Percentiles rank a stretch among this genome's conserved stretches.
Conservation (phyloP, 495 filamentous ascomycete species). For the Penicillium paxilli region DNA sequence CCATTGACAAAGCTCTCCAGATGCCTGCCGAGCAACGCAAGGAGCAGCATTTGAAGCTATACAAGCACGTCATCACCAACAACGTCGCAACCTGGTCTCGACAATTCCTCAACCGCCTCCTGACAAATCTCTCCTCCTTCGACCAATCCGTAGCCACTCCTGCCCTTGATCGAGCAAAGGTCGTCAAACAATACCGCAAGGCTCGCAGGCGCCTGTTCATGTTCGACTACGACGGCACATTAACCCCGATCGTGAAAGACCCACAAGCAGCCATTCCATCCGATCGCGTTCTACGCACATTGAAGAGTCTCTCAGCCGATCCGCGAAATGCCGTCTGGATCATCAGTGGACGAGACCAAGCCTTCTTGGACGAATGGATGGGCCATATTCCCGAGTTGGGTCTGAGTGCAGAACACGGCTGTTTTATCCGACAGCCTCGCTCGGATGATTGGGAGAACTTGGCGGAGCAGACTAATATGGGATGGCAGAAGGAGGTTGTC, state of each 20-base stretch:
- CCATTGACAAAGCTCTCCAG: slow-evolving; percentile 75
- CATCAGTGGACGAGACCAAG: slow-evolving; percentile 88
- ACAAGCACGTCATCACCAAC: slow-evolving; percentile 77
- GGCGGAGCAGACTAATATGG: slow-evolving; percentile 79
- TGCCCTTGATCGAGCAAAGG: slow-evolving; percentile 66
- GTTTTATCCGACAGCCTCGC: slow-evolving; percentile 81
- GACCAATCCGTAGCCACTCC: slow-evolving; percentile 77
- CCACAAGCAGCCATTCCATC: slow-evolving; percentile 85
- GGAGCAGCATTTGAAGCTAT: slow-evolving; percentile 56
- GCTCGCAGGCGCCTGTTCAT: slow-evolving; percentile 82
- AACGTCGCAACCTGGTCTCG: slow-evolving; percentile 83
- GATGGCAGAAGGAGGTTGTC: slow-evolving; percentile 80
- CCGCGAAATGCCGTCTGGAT: slow-evolving; percentile 92
- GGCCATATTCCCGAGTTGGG: slow-evolving; percentile 83
- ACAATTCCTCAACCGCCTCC: slow-evolving; percentile 70
- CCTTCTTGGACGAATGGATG: slow-evolving; percentile 83
- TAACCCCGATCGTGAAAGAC: slow-evolving; percentile 93
- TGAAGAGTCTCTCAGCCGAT: slow-evolving; percentile 78
- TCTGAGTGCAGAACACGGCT: slow-evolving; percentile 92
- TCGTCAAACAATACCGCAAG: slow-evolving; percentile 70
- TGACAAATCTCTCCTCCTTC: slow-evolving; percentile 74
- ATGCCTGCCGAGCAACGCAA: slow-evolving; percentile 66
- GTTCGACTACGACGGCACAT: slow-evolving; percentile 97
- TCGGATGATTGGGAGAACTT: slow-evolving; percentile 79
- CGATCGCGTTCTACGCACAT: slow-evolving; percentile 72